A percentile compares a stretch with the other conserved stretches of the same genome.
Evolutionary conservation across 2,329 filamentous ascomycete genomes (phyloP).

Genomic region (Tothia fuscella): DNA sequence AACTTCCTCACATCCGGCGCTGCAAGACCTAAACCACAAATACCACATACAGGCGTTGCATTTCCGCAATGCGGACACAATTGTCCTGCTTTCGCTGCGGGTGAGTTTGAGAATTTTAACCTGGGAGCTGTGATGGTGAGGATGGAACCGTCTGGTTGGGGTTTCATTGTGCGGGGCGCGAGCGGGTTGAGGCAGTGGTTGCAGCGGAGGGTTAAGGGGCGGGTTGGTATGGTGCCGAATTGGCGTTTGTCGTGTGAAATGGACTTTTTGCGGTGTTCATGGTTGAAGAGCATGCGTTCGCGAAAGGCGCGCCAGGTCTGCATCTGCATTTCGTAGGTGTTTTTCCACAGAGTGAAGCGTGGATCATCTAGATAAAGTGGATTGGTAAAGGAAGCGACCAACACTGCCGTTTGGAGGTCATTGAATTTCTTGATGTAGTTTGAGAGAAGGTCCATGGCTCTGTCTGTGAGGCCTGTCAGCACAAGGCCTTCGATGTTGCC

Average conservation of each 20-base stretch:
- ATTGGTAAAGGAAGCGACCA: conserved; percentile 61
- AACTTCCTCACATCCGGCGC: conserved; percentile 41
- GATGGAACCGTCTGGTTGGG: conserved; percentile 20
- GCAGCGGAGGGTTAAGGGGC: conserved; percentile 65
- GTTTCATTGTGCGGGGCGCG: conserved; percentile 24
- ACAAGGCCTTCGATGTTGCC: conserved; percentile 70
- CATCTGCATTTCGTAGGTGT: conserved; percentile 60
- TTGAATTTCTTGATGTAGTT: conserved; percentile 63
- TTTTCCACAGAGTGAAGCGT: conserved; percentile 65
- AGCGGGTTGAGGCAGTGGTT: conserved; percentile 56
- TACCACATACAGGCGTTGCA: conserved; percentile 50
- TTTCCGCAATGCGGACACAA: conserved; percentile 50
- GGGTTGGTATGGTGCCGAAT: conserved; percentile 51
- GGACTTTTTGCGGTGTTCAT: conserved; percentile 60
- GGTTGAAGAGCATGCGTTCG: conserved; percentile 65
- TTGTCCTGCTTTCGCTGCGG: conserved; percentile 31
- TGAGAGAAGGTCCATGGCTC: conserved; percentile 61
- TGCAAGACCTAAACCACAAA: conserved; percentile 51
- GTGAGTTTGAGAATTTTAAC: not conserved
- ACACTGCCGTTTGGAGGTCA: conserved; percentile 67
- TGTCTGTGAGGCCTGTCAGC: conserved; percentile 63
- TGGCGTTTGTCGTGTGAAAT: conserved; percentile 49
- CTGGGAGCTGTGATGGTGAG: conserved; percentile 1
- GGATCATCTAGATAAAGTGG: conserved; percentile 68
- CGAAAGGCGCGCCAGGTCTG: conserved; percentile 59